A percentile compares a stretch with the other conserved stretches of the same genome.
phyloP scores from a whole-genome alignment of 345 rosid species.

The Eucalyptus regnans region DNA sequence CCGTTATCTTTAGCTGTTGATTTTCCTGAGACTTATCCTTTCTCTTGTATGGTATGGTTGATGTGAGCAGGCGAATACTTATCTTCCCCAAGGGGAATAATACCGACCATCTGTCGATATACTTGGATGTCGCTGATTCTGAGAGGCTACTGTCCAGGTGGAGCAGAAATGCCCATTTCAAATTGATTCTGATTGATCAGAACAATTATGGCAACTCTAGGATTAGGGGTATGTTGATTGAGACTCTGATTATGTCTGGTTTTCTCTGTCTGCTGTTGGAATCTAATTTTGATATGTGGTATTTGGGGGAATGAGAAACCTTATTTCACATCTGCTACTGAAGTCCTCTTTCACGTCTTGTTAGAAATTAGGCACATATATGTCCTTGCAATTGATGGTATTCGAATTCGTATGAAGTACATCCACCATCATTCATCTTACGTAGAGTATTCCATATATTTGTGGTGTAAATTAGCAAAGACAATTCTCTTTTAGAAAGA shows the following conservation, averaged over 20 bases:
- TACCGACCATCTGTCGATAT: conserved; percentile 5
- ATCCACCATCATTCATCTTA: neutral
- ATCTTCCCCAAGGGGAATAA: conserved; percentile 9
- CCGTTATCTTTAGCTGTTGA: neutral
- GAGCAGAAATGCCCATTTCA: conserved; percentile 5
- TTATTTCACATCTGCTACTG: neutral
- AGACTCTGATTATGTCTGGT: neutral
- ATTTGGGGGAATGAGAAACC: neutral
- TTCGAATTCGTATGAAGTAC: neutral
- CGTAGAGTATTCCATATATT: neutral
- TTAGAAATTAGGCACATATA: neutral
- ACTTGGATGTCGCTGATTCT: conserved; percentile 11
- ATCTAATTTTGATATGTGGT: neutral
- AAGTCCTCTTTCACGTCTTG: neutral
- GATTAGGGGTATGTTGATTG: neutral
- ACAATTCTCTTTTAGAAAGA: neutral
- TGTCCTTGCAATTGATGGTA: neutral
- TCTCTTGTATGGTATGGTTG: conserved; percentile 37
- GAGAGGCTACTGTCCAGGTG: conserved; percentile 5
- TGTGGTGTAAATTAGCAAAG: neutral
- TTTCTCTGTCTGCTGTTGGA: neutral
- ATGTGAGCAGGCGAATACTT: neutral
- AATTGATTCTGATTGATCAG: conserved; percentile 7
- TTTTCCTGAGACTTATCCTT: conserved; percentile 9
- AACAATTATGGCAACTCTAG: neutral